Conservation (phyloP, 1,284 basidiomycete genomes). For the Chondrostereum purpureum region DNA sequence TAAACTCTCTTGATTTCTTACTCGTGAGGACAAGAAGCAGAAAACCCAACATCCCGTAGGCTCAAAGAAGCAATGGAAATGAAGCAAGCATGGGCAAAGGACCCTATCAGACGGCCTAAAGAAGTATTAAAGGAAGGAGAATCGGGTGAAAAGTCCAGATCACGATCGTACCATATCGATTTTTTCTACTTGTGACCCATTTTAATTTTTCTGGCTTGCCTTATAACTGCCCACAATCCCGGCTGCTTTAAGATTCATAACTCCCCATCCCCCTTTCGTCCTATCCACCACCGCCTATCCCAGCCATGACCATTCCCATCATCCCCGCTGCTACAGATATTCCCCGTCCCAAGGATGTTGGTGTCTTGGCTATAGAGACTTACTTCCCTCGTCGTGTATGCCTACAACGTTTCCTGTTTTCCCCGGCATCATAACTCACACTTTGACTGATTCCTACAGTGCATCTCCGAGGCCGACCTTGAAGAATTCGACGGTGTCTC, state of each 20-base stretch:
- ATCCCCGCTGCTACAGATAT: constrained; percentile 26
- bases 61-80: no score
- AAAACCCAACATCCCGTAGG: no score
- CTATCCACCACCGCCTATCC: constrained; percentile 7
- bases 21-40: no score
- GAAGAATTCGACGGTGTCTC: constrained; percentile 95
- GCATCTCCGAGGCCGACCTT: constrained; percentile 91
- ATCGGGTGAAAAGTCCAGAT: neutral
- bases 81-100: no score
- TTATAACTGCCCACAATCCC: constrained; percentile 6
- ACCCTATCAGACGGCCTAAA: no score
- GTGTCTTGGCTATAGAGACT: constrained; percentile 87
- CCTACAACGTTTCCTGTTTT: constrained; percentile 17
- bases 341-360: constrained; percentile 82
- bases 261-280: constrained; percentile 4
- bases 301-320: constrained; percentile 35
- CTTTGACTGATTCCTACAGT: constrained; percentile 54
- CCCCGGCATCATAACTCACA: constrained; percentile 10
- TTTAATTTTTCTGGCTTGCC: constrained; percentile 16
- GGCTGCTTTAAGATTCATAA: neutral
- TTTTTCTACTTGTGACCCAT: constrained; percentile 14
- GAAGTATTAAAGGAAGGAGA: neutral
- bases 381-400: constrained; percentile 89
- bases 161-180: constrained; percentile 13
- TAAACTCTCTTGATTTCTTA: no score